Evolutionary conservation across 345 rosid species (phyloP), one percentile per base, ranked within the genome.

Genomic region (Passiflora organensis): DNA sequence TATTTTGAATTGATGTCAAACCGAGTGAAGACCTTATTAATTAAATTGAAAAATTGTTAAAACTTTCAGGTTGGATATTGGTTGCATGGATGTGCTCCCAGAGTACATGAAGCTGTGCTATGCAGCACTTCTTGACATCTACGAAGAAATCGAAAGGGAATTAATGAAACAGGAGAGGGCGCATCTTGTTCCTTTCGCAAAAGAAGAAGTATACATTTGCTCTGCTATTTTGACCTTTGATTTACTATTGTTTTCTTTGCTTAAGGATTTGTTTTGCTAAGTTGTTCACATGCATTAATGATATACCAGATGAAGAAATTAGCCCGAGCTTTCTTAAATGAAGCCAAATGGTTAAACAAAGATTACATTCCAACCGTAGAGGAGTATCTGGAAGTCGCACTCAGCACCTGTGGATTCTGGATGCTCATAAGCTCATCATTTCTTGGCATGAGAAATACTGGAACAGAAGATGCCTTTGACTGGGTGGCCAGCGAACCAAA

Each of bases 341-440:
- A 76, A 53, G 61, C 80, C 10, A 55, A 43, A 44, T 76, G 77
- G 72, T 44, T 50, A 1, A 32, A 72, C 32, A 15, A 51, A 12
- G 10, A 49, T 1, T 22, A 68, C 51, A 44, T 59, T 12, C 77
- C 74, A 0, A 60, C 57, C 1, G 10, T 72, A 19, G 69, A 73
- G 12, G 76, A 70, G 60, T 77, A 69, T 47, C 25, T 60, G 65
- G 10, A 28, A 1, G 56, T 63, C 36, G 63, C 72, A 28, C 23
- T 59, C n/a, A 17, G 38, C 5, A 46, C 65, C 10, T 9, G 53
- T 42, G 56, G 43, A 2, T 59, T 51, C 16, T 16, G 2, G 13
- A 28, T 67, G 54, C 55, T 73, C 13, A 20, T 59, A 16, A 20
- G 49, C 6, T 34, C 64, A 4, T 53, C 68, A 8, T 59, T 62